Percentiles rank a stretch among this genome's conserved stretches.
phyloP scores from a whole-genome alignment of 257 asterid genomes.

The Solanum ossicruentum region DNA sequence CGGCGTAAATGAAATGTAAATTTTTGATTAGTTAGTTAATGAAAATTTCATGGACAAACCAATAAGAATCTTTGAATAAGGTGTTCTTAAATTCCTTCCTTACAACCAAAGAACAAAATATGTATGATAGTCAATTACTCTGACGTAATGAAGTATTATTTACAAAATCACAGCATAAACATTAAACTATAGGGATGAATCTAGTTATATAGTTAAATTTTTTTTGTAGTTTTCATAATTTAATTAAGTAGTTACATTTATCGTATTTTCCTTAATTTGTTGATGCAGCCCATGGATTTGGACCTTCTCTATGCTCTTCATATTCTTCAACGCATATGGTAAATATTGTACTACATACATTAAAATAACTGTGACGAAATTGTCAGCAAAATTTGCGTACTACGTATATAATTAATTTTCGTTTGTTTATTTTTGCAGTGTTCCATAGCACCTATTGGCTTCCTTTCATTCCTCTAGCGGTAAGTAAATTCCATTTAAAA shows the following conservation, averaged over 20 bases:
- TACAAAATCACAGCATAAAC: no score
- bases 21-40: no score
- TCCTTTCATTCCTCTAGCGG: slow-evolving; percentile 64
- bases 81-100: no score
- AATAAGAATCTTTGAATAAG: no score
- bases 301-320: slow-evolving; percentile 65
- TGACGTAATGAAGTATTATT: no score
- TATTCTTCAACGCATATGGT: slow-evolving; percentile 70
- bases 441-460: slow-evolving; percentile 61
- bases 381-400: background rate
- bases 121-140: no score
- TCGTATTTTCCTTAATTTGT: background rate
- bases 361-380: background rate
- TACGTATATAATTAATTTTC: background rate
- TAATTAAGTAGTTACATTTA: background rate
- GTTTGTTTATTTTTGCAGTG: slow-evolving; percentile 24
- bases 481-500: slow-evolving; percentile 2
- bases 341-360: background rate
- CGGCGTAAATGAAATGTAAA: no score
- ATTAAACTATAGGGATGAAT: no score
- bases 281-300: slow-evolving; percentile 58
- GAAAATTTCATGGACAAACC: no score
- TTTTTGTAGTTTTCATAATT: background rate
- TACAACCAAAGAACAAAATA: no score
- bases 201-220: no score